These are phyloP conservation scores for Penicillium alfredii DNA, from an alignment of 495 filamentous ascomycete species.

Conservation along the genomic window DNA sequence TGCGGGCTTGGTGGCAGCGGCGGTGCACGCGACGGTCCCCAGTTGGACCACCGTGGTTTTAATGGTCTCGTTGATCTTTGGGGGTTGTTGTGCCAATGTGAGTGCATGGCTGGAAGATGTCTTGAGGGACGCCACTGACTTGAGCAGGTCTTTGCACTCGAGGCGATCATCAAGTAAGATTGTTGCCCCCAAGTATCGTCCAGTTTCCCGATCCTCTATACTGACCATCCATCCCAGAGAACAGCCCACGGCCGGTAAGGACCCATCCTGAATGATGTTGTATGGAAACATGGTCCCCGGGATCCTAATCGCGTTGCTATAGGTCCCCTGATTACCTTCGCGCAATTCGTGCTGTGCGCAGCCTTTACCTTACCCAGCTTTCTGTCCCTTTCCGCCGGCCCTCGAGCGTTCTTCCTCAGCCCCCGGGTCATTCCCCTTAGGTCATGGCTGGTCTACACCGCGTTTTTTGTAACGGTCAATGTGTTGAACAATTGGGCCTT, in stretches of 20 bases:
- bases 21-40: slow-evolving; percentile 51
- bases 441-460: slow-evolving; percentile 83
- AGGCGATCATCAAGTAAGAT: slow-evolving; percentile 88
- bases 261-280: neutral
- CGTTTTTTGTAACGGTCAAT: slow-evolving; percentile 86
- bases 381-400: slow-evolving; percentile 58
- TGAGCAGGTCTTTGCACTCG: slow-evolving; percentile 77
- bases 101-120: slow-evolving; percentile 17
- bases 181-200: too few relatives aligned
- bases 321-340: slow-evolving; percentile 89
- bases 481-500: slow-evolving; percentile 97
- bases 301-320: neutral
- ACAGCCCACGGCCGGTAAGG: slow-evolving; percentile 33
- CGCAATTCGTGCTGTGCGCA: slow-evolving; percentile 84
- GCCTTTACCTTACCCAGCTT: slow-evolving; percentile 63
- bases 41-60: slow-evolving; percentile 60
- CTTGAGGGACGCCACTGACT: neutral
- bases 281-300: neutral
- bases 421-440: slow-evolving; percentile 74
- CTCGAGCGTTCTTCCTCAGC: slow-evolving; percentile 60
- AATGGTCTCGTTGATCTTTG: slow-evolving; percentile 88
- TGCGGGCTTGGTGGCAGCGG: slow-evolving; percentile 31
- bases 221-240: too few relatives aligned
- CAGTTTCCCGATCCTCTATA: too few relatives aligned
- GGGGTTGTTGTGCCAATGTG: slow-evolving; percentile 97